These are phyloP conservation scores for Aureobasidium sp. DNA, from an alignment of 2,329 filamentous ascomycete genomes.

Conservation along the genomic window DNA sequence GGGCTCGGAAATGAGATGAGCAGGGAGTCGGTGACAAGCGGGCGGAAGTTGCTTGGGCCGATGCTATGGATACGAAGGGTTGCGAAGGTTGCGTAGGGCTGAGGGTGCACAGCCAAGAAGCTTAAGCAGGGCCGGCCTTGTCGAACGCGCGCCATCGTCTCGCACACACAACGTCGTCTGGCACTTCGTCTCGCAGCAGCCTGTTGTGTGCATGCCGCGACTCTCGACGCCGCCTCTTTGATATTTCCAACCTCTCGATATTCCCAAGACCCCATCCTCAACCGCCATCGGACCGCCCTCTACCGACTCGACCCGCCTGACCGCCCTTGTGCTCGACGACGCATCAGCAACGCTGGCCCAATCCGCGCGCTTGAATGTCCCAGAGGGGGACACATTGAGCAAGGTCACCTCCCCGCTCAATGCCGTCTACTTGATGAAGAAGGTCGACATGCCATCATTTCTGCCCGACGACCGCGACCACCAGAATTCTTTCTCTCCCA, in stretches of 20 bases:
- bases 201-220: slow-evolving; percentile 4
- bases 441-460: slow-evolving; percentile 44
- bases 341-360: slow-evolving; percentile 20
- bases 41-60: not conserved
- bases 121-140: not conserved
- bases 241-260: not conserved
- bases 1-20: not conserved
- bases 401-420: slow-evolving; percentile 22
- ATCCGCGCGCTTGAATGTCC: slow-evolving; percentile 18
- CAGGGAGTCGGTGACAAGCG: not conserved
- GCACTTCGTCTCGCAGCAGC: not conserved
- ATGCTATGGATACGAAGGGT: not conserved
- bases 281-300: not conserved
- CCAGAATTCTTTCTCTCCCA: slow-evolving; percentile 22
- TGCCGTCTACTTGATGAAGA: slow-evolving; percentile 36
- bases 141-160: slow-evolving; percentile 5
- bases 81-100: not conserved
- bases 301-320: not conserved
- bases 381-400: slow-evolving; percentile 22
- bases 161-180: slow-evolving; percentile 3
- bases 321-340: not conserved
- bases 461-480: slow-evolving; percentile 37
- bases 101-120: not conserved
- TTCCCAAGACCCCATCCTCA: not conserved
- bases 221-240: not conserved